These are phyloP conservation scores for Coccinonectria pachysandricola DNA, from an alignment of 2,329 filamentous ascomycete genomes.

Conservation along the genomic window DNA sequence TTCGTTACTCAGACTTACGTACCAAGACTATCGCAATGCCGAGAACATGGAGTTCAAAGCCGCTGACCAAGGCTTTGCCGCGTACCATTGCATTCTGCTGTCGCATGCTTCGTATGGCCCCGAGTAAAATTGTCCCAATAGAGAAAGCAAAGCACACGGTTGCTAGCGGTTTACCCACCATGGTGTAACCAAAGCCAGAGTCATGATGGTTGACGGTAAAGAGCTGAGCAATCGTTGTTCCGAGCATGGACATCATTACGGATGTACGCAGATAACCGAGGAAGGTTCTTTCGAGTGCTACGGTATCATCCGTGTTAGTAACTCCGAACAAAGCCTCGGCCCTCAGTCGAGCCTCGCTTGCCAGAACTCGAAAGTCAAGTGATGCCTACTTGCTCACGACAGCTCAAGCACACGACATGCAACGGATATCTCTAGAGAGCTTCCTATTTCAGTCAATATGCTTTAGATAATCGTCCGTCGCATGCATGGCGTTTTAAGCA, in stretches of 20 bases:
- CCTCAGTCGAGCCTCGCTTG: too few species aligned
- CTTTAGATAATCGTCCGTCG: too few species aligned
- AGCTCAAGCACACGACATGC: too few species aligned
- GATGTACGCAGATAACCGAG: constrained; percentile 65
- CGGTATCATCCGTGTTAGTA: constrained; percentile 3
- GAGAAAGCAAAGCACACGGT: constrained; percentile 30
- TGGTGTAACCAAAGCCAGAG: constrained; percentile 43
- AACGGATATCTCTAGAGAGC: too few species aligned
- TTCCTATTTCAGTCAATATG: too few species aligned
- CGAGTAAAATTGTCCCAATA: constrained; percentile 24
- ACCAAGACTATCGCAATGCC: constrained; percentile 11
- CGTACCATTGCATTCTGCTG: constrained; percentile 20
- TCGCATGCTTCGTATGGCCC: constrained; percentile 21
- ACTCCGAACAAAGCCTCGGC: too few species aligned
- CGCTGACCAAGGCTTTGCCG: constrained; percentile 22
- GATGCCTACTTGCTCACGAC: too few species aligned
- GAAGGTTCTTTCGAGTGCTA: constrained; percentile 66
- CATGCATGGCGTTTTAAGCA: too few species aligned
- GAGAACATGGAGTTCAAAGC: constrained; percentile 19
- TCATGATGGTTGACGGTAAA: constrained; percentile 41
- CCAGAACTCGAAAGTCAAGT: too few species aligned
- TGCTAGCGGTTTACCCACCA: constrained; percentile 49
- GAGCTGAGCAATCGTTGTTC: constrained; percentile 56
- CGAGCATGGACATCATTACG: constrained; percentile 55
- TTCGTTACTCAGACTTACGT: constrained; percentile 3